A percentile compares a stretch with the other conserved stretches of the same genome.
Evolutionary conservation across 2,329 filamentous ascomycete genomes (phyloP).

Genomic region (Zymoseptoria brevis): DNA sequence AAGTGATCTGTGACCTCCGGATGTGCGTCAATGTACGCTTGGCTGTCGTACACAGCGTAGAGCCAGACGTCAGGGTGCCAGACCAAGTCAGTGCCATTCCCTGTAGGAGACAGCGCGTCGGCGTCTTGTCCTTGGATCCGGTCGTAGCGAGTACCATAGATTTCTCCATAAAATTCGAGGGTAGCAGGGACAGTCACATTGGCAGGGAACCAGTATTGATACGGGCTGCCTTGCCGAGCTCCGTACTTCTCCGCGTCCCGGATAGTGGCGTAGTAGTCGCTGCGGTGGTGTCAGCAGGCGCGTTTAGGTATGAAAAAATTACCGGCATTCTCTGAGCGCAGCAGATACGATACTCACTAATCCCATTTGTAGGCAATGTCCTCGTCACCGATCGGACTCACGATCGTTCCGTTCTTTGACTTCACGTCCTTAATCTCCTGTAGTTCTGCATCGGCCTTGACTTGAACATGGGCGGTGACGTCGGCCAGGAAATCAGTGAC

Average conservation of each 20-base stretch:
- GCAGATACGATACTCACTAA: not conserved
- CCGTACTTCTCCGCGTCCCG: not conserved
- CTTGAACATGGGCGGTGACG: not conserved
- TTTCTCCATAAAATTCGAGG: not conserved
- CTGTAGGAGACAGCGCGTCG: not conserved
- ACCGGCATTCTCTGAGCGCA: not conserved
- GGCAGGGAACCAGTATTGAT: not conserved
- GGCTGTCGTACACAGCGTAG: constrained; percentile 8
- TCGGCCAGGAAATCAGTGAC: not conserved
- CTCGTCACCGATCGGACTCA: not conserved
- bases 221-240: not conserved
- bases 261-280: not conserved
- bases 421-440: not conserved
- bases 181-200: not conserved
- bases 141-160: not conserved
- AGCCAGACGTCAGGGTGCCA: constrained; percentile 12
- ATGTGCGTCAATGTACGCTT: not conserved
- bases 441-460: not conserved
- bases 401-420: not conserved
- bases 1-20: not conserved
- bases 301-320: no score
- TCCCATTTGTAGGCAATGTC: not conserved
- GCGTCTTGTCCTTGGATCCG: not conserved
- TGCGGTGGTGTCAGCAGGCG: not conserved
- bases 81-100: constrained; percentile 1